A percentile compares a stretch with the other conserved stretches of the same genome.
These are phyloP conservation scores for Myriangium duriaei DNA, from an alignment of 2,329 filamentous ascomycete genomes.

Conservation along the genomic window DNA sequence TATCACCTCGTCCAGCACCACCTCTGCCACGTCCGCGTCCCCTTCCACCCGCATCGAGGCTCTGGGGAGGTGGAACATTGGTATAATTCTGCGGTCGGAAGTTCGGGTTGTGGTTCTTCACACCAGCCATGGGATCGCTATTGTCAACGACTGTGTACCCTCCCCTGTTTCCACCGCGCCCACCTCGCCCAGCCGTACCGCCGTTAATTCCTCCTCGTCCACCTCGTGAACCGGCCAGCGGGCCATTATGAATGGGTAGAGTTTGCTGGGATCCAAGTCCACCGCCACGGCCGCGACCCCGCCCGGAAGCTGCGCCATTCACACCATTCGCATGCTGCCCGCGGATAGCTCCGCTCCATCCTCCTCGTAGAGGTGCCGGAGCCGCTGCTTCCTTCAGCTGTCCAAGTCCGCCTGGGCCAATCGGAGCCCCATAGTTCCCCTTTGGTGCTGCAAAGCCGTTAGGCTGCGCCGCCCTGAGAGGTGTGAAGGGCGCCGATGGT, in stretches of 20 bases:
- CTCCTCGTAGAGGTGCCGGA: constrained; percentile 47
- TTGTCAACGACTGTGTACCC: constrained; percentile 38
- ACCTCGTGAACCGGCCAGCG: constrained; percentile 20
- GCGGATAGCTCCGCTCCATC: constrained; percentile 44
- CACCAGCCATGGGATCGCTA: constrained; percentile 39
- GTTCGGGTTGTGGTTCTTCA: constrained; percentile 42
- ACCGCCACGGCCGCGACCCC: constrained; percentile 22
- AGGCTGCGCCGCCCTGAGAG: constrained; percentile 18
- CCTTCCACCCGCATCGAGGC: constrained; percentile 35
- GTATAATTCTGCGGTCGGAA: constrained; percentile 44
- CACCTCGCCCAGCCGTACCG: constrained; percentile 28
- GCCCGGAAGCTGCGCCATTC: constrained; percentile 17
- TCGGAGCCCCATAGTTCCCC: constrained; percentile 33
- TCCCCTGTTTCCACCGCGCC: constrained; percentile 24
- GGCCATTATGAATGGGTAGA: constrained; percentile 27
- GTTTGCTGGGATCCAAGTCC: constrained; percentile 24
- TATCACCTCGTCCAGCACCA: constrained; percentile 13
- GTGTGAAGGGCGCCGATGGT: constrained; percentile 13
- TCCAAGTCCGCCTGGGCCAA: constrained; percentile 44
- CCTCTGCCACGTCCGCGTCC: constrained; percentile 19
- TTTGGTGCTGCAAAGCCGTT: constrained; percentile 25
- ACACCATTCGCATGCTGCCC: constrained; percentile 30
- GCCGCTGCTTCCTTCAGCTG: constrained; percentile 46
- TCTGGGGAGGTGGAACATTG: constrained; percentile 46
- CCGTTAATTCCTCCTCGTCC: constrained; percentile 18